Evolutionary conservation across 225 moss, liverwort and hornwort genomes (phyloP).

Genomic region (Physcomitrellopsis africana): DNA sequence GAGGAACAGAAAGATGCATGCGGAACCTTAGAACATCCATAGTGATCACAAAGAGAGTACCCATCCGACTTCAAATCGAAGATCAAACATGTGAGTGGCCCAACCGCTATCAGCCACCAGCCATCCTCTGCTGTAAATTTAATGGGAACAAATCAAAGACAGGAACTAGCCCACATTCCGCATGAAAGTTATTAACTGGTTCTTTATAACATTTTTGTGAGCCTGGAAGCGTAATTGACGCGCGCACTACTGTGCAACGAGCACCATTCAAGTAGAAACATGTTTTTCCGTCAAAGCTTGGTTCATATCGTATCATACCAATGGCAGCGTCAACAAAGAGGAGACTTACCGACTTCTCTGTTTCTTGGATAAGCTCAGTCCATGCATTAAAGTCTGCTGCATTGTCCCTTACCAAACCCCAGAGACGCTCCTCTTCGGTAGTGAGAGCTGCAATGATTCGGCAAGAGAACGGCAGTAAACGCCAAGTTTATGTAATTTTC

Average conservation of each 20-base stretch:
- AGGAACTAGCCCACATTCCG: slow-evolving; percentile 1
- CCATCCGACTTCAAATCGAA: background rate
- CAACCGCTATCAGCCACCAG: background rate
- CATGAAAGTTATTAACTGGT: too few relatives aligned
- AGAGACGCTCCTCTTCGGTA: slow-evolving; percentile 84
- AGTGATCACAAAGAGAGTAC: background rate
- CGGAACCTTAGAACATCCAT: slow-evolving; percentile 4
- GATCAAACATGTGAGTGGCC: slow-evolving; percentile 8
- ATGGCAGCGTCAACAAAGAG: background rate
- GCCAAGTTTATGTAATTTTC: background rate
- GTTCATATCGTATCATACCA: background rate
- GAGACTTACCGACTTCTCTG: slow-evolving; percentile 77
- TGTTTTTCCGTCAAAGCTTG: background rate
- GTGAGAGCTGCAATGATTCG: slow-evolving; percentile 54
- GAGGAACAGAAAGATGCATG: background rate
- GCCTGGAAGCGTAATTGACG: background rate
- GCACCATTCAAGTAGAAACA: background rate
- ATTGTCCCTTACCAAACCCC: slow-evolving; percentile 82
- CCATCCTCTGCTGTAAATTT: background rate
- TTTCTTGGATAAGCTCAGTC: slow-evolving; percentile 89
- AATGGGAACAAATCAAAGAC: background rate
- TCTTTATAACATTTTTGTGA: too few relatives aligned
- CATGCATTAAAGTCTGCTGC: slow-evolving; percentile 90
- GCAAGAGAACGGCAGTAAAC: slow-evolving; percentile 7
- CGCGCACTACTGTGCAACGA: background rate